A percentile compares a stretch with the other conserved stretches of the same genome.
phyloP scores from a whole-genome alignment of 345 rosid species.

The Bruguiera sexangula region DNA sequence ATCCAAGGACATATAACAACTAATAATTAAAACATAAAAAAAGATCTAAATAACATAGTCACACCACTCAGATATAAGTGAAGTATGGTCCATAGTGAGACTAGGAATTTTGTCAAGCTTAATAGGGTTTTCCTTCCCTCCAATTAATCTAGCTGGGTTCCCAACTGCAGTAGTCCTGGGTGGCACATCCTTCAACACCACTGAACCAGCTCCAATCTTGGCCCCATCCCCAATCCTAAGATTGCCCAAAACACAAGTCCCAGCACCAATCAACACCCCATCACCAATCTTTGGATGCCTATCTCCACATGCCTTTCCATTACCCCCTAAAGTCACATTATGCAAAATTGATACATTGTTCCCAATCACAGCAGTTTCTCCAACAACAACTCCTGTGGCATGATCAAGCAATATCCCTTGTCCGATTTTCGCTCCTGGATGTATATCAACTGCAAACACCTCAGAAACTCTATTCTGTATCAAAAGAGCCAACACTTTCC shows the following conservation, averaged over 20 bases:
- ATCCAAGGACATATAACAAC: slow-evolving; percentile 22
- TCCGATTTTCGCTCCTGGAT: slow-evolving; percentile 86
- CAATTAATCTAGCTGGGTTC: slow-evolving; percentile 82
- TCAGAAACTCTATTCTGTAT: slow-evolving; percentile 75
- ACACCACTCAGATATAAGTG: slow-evolving; percentile 76
- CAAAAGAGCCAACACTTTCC: slow-evolving; percentile 56
- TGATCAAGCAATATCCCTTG: slow-evolving; percentile 73
- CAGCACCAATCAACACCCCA: slow-evolving; percentile 92
- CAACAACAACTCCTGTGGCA: slow-evolving; percentile 76
- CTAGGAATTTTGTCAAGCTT: slow-evolving; percentile 75
- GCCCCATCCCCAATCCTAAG: slow-evolving; percentile 86
- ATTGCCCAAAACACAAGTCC: slow-evolving; percentile 85
- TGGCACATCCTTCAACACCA: slow-evolving; percentile 78
- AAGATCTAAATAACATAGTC: slow-evolving; percentile 70
- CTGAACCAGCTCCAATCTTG: slow-evolving; percentile 89
- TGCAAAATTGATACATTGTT: slow-evolving; percentile 82
- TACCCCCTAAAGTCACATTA: slow-evolving; percentile 87
- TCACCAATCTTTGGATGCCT: slow-evolving; percentile 91
- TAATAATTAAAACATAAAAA: neutral
- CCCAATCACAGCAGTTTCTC: slow-evolving; percentile 93
- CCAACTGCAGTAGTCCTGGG: slow-evolving; percentile 83
- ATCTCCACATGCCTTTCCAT: slow-evolving; percentile 77
- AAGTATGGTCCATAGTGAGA: slow-evolving; percentile 89
- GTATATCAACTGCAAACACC: slow-evolving; percentile 81
- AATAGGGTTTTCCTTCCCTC: slow-evolving; percentile 81